Conservation (phyloP, 2,329 filamentous ascomycete genomes). For the Lomentospora prolificans region DNA sequence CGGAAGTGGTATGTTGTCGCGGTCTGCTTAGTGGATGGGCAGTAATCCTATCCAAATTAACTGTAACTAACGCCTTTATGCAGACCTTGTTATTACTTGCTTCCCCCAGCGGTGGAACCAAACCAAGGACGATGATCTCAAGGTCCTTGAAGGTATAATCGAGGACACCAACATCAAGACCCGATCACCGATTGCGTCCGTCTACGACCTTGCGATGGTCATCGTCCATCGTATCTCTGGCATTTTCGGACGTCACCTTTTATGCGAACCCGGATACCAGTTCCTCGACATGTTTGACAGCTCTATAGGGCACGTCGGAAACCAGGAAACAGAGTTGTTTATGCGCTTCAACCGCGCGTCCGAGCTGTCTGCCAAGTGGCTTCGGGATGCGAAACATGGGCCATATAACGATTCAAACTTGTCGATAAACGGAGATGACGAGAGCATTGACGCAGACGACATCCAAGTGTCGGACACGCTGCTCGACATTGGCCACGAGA, state of each 20-base stretch:
- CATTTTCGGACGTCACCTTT: constrained; percentile 26
- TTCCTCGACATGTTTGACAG: constrained; percentile 31
- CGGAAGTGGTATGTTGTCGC: constrained; percentile 19
- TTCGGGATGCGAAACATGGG: neutral
- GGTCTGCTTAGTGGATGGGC: too few relatives aligned
- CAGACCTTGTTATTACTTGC: constrained; percentile 23
- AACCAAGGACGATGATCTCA: constrained; percentile 24
- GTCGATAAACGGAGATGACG: neutral
- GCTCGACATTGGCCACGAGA: constrained; percentile 32
- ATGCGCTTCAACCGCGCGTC: constrained; percentile 7
- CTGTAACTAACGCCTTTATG: too few relatives aligned
- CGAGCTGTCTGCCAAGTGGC: neutral
- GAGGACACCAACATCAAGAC: constrained; percentile 8
- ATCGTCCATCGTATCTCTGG: constrained; percentile 23
- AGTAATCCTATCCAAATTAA: too few relatives aligned
- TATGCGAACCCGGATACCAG: constrained; percentile 23
- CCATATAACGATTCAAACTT: neutral
- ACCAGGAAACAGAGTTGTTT: constrained; percentile 7
- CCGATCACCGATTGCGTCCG: constrained; percentile 14
- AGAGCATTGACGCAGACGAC: neutral
- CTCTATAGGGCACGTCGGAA: constrained; percentile 22
- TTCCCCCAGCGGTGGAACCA: constrained; percentile 33
- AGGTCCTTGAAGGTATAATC: constrained; percentile 8
- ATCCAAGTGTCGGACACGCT: constrained; percentile 12
- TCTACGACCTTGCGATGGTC: constrained; percentile 21